A percentile compares a stretch with the other conserved stretches of the same genome.
These are phyloP conservation scores for Erythrobasidium yunnanense DNA, from an alignment of 768 basidiomycete species.

Conservation along the genomic window DNA sequence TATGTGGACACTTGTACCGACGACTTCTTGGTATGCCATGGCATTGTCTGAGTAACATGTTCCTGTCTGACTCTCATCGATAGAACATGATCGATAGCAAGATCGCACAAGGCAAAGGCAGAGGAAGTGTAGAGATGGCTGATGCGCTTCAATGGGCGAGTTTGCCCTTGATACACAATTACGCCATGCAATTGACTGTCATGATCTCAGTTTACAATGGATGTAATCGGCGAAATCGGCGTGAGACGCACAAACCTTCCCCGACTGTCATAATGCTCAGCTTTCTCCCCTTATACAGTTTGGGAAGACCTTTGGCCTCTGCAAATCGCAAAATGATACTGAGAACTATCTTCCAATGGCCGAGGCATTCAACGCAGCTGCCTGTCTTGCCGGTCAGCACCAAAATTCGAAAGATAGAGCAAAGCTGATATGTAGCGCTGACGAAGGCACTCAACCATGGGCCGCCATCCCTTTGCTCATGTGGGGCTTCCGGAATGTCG, in stretches of 20 bases:
- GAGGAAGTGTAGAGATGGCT: not conserved
- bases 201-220: not conserved
- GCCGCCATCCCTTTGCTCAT: not conserved
- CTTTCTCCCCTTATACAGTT: not conserved
- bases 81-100: not conserved
- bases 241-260: not conserved
- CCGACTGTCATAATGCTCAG: not conserved
- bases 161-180: constrained; percentile 1
- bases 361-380: not conserved
- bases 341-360: not conserved
- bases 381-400: constrained; percentile 11
- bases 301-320: not conserved
- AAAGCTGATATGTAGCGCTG: not conserved
- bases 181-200: not conserved
- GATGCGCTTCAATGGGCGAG: not conserved
- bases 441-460: constrained; percentile 12
- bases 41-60: not conserved
- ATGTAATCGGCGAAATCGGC: not conserved
- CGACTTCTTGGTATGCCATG: not conserved
- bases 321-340: not conserved
- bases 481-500: not conserved
- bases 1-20: constrained; percentile 9
- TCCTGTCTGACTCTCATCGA: not conserved
- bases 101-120: not conserved
- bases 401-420: no score